phyloP scores from a whole-genome alignment of 2,329 filamentous ascomycete species.

The Chaetomium globosum region DNA sequence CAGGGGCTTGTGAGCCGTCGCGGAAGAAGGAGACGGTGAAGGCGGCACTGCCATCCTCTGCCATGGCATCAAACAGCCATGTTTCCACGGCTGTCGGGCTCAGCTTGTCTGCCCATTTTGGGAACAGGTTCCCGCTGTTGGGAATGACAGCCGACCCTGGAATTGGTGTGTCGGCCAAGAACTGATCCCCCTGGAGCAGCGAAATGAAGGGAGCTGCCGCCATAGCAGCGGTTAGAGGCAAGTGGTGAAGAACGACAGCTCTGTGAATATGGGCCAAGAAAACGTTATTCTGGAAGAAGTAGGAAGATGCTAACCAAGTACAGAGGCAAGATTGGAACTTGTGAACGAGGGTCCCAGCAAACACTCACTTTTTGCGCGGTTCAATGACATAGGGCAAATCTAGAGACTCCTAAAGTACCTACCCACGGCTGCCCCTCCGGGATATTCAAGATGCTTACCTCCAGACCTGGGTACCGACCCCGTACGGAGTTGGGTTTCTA shows the following conservation, averaged over 20 bases:
- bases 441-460: background rate
- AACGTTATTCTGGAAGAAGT: background rate
- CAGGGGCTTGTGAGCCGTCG: background rate
- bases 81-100: constrained; percentile 6
- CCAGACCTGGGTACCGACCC: background rate
- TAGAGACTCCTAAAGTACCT: background rate
- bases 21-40: constrained; percentile 15
- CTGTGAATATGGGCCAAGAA: background rate
- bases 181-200: background rate
- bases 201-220: background rate
- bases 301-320: no score
- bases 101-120: background rate
- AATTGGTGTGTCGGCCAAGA: background rate
- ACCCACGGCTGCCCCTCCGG: no score
- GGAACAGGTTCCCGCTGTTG: constrained; percentile 3
- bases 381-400: no score
- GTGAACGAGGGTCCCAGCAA: background rate
- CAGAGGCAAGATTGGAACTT: background rate
- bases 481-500: background rate
- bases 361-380: background rate
- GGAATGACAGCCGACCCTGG: background rate
- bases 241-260: background rate
- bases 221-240: background rate
- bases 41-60: background rate
- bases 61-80: constrained; percentile 9